Percentiles rank a stretch among this genome's conserved stretches.
phyloP scores from a whole-genome alignment of 768 basidiomycete species.

The Kwoniella heveanensis region DNA sequence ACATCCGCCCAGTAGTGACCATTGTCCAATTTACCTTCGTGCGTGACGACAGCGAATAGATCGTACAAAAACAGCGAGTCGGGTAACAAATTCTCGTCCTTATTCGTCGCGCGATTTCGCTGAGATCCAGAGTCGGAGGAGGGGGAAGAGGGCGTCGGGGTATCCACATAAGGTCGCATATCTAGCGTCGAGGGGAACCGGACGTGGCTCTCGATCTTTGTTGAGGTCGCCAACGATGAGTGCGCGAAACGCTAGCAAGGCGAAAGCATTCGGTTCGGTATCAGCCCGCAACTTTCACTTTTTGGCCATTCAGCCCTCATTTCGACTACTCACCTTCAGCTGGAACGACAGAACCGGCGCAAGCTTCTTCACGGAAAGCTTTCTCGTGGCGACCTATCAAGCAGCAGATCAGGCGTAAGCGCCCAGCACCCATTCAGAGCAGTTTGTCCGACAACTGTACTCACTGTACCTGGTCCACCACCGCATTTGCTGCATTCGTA shows the following conservation, averaged over 20 bases:
- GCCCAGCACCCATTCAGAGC: too few species aligned
- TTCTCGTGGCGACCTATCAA: conserved; percentile 81
- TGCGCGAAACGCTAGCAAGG: conserved; percentile 84
- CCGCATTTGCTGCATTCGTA: conserved; percentile 83
- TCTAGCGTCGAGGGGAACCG: conserved; percentile 80
- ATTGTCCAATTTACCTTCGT: conserved; percentile 90
- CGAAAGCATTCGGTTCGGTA: too few species aligned
- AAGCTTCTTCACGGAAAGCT: conserved; percentile 78
- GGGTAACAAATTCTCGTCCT: conserved; percentile 53
- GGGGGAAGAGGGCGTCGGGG: conserved; percentile 1
- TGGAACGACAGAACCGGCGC: conserved; percentile 91
- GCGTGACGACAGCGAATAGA: conserved; percentile 88
- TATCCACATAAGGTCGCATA: conserved; percentile 74
- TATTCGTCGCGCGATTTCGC: not conserved
- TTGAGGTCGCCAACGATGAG: conserved; percentile 62
- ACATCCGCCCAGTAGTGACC: conserved; percentile 92
- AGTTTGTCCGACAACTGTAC: too few species aligned
- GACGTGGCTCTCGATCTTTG: conserved; percentile 81
- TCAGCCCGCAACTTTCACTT: too few species aligned
- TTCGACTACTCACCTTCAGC: conserved; percentile 84
- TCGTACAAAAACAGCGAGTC: conserved; percentile 82
- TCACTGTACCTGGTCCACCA: conserved; percentile 36
- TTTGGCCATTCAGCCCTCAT: too few species aligned
- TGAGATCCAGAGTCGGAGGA: not conserved
- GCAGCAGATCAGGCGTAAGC: too few species aligned